Conservation (phyloP, 495 filamentous ascomycete genomes). For the Aspergillus steynii region DNA sequence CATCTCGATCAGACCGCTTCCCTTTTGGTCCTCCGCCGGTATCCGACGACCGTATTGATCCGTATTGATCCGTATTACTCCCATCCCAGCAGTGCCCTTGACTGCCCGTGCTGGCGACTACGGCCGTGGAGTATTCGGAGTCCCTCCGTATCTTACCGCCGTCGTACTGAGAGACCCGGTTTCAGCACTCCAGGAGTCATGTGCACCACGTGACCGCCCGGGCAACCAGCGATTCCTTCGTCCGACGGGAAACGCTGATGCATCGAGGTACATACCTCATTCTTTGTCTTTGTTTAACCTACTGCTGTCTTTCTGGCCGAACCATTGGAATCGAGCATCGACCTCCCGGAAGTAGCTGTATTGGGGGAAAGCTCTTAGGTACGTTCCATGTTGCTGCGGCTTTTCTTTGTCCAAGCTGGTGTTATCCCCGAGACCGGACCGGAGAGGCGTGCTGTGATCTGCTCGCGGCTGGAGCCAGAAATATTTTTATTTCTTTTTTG, state of each 20-base stretch:
- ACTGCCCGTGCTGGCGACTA: slow-evolving; percentile 18
- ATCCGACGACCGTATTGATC: slow-evolving; percentile 4
- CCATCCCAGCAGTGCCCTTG: background rate
- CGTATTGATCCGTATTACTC: background rate
- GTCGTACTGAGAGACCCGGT: background rate
- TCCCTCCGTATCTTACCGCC: slow-evolving; percentile 12
- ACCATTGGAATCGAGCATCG: background rate
- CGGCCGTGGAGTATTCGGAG: slow-evolving; percentile 10
- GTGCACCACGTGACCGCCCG: background rate
- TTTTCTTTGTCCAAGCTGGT: background rate
- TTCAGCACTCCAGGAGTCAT: background rate
- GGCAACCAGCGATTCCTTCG: background rate
- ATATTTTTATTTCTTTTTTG: slow-evolving; percentile 4
- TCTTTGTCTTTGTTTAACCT: background rate
- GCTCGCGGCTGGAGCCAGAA: slow-evolving; percentile 14
- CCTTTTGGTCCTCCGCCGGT: slow-evolving; percentile 10
- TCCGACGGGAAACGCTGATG: too few relatives aligned
- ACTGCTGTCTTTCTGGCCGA: background rate
- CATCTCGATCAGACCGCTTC: background rate
- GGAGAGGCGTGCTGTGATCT: slow-evolving; percentile 17
- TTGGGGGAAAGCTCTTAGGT: background rate
- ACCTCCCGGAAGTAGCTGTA: background rate
- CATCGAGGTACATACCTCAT: background rate
- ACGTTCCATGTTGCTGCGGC: background rate
- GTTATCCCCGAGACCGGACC: slow-evolving; percentile 17